Evolutionary conservation across 1,284 basidiomycete genomes (phyloP).

Genomic region (Cryptococcus jaspeensis): DNA sequence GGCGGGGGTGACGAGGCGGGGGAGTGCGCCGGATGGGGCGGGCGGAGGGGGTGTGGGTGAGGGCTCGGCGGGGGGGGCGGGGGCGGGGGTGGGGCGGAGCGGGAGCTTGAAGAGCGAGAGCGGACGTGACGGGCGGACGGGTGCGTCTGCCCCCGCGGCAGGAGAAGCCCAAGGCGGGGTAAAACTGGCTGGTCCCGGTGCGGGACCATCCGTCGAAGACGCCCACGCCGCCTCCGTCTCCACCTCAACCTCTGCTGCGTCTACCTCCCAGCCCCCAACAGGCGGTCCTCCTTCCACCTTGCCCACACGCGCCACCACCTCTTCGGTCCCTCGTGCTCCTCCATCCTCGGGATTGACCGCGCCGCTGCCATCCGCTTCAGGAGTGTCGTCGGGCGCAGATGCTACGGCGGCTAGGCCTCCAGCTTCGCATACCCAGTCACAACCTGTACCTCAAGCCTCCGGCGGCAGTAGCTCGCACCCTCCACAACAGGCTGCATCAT

Average conservation of each 20-base stretch:
- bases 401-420: too few relatives aligned
- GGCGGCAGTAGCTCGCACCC: too few relatives aligned
- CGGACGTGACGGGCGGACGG: too few relatives aligned
- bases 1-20: background rate
- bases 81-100: background rate
- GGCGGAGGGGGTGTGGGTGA: background rate
- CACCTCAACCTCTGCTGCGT: background rate
- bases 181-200: too few relatives aligned
- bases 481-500: too few relatives aligned
- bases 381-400: too few relatives aligned
- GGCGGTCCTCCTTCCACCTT: background rate
- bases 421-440: too few relatives aligned
- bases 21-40: background rate
- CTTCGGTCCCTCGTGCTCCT: background rate
- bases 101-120: background rate
- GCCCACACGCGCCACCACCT: background rate
- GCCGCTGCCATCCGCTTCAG: too few relatives aligned
- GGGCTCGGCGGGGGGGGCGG: background rate
- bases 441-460: too few relatives aligned
- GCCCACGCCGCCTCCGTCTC: background rate
- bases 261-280: background rate
- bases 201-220: background rate
- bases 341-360: too few relatives aligned
- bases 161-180: too few relatives aligned
- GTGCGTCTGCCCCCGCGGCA: too few relatives aligned